Conservation (phyloP, 2,329 filamentous ascomycete genomes). For the Aspergillus brasiliensis region DNA sequence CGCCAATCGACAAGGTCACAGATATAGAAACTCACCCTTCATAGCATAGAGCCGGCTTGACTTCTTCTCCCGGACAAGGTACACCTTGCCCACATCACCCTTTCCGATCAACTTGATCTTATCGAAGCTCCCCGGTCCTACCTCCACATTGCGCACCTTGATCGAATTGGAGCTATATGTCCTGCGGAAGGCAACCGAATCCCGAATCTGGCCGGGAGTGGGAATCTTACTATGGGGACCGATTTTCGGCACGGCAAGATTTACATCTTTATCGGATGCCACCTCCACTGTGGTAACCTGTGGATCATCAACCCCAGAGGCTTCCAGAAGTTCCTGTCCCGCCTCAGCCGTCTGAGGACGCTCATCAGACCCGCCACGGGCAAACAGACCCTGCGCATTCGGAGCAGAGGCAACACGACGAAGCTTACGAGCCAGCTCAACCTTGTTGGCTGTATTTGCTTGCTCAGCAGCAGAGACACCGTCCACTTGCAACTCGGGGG, state of each 20-base stretch:
- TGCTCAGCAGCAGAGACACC: slow-evolving; percentile 67
- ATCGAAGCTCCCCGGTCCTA: slow-evolving; percentile 92
- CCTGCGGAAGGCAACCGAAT: slow-evolving; percentile 76
- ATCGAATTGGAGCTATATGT: slow-evolving; percentile 99
- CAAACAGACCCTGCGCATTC: slow-evolving; percentile 92
- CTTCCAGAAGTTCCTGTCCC: slow-evolving; percentile 73
- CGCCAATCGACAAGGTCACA: background rate
- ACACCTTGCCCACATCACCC: slow-evolving; percentile 97
- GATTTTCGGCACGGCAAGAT: slow-evolving; percentile 34
- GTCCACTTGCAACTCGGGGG: slow-evolving; percentile 74
- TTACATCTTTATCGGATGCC: slow-evolving; percentile 30
- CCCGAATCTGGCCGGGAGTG: slow-evolving; percentile 65
- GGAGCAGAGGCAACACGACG: slow-evolving; percentile 93
- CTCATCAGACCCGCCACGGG: slow-evolving; percentile 60
- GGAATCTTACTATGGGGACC: slow-evolving; percentile 65
- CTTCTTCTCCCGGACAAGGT: slow-evolving; percentile 97
- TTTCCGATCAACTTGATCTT: slow-evolving; percentile 99
- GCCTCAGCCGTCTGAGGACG: slow-evolving; percentile 84
- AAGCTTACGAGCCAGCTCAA: slow-evolving; percentile 90
- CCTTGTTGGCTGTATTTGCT: slow-evolving; percentile 78
- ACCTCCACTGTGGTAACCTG: slow-evolving; percentile 59
- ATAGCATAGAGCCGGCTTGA: slow-evolving; percentile 93
- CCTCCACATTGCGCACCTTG: slow-evolving; percentile 96
- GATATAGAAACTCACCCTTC: slow-evolving; percentile 70
- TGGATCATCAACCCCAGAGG: slow-evolving; percentile 54